Evolutionary conservation across 192 early-diverging fungal species (phyloP).

Genomic region (Jimgerdemannia lactiflua): DNA sequence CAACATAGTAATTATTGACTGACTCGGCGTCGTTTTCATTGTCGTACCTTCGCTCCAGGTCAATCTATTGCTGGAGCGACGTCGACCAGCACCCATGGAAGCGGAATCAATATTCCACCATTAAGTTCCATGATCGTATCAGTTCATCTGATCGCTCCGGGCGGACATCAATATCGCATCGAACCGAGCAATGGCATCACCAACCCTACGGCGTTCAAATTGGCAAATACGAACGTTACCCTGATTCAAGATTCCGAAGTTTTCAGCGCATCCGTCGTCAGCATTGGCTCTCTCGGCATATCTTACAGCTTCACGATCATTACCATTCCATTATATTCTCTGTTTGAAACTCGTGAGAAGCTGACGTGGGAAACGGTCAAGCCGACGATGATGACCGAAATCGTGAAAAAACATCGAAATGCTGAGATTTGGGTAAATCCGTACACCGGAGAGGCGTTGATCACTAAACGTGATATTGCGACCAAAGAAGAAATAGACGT

Average conservation of each 20-base stretch:
- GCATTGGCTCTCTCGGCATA: neutral
- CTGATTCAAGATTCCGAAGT: neutral
- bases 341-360: neutral
- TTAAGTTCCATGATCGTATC: neutral
- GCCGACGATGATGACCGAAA: neutral
- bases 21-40: too few relatives aligned
- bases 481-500: too few relatives aligned
- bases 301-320: neutral
- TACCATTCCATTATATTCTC: neutral
- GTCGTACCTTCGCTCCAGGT: neutral
- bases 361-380: neutral
- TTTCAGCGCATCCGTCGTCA: neutral
- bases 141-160: neutral
- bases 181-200: constrained; percentile 1
- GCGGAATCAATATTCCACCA: neutral
- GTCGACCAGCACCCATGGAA: neutral
- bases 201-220: neutral
- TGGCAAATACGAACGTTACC: neutral
- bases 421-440: neutral
- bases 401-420: neutral
- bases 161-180: neutral
- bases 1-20: too few relatives aligned
- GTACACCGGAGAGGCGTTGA: neutral
- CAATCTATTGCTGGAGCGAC: neutral
- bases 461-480: too few relatives aligned